Conservation (phyloP, 2,329 filamentous ascomycete species). For the Penicillium sp. region DNA sequence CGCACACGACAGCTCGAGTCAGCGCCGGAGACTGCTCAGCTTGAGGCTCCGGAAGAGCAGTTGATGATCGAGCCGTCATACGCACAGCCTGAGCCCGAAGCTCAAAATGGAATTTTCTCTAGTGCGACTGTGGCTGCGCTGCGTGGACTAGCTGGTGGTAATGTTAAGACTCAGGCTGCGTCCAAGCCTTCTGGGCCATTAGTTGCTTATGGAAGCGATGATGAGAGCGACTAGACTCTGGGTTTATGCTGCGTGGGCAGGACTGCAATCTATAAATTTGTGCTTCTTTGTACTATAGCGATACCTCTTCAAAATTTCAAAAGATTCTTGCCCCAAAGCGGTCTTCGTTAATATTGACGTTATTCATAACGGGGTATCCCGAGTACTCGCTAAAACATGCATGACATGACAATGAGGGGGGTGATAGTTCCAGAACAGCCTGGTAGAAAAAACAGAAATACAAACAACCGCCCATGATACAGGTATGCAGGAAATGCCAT, state of each 20-base stretch:
- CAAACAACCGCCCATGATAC: slow-evolving; percentile 5
- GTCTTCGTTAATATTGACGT: slow-evolving; percentile 13
- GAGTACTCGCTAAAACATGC: slow-evolving; percentile 12
- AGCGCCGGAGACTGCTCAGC: slow-evolving; percentile 58
- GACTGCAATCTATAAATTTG: slow-evolving; percentile 1
- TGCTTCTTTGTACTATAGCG: slow-evolving; percentile 34
- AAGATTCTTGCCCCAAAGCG: slow-evolving; percentile 4
- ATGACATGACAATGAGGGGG: slow-evolving; percentile 13
- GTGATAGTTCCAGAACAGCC: not conserved
- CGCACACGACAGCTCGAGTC: slow-evolving; percentile 70
- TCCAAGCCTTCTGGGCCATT: slow-evolving; percentile 58
- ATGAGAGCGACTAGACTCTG: slow-evolving; percentile 63
- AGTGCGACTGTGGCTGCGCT: slow-evolving; percentile 79
- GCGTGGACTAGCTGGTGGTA: slow-evolving; percentile 53
- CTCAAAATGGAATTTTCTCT: slow-evolving; percentile 69
- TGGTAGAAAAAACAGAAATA: not conserved
- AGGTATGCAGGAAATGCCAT: not conserved
- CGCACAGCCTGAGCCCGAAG: slow-evolving; percentile 33
- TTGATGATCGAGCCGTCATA: slow-evolving; percentile 49
- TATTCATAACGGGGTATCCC: slow-evolving; percentile 24
- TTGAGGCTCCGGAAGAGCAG: slow-evolving; percentile 50
- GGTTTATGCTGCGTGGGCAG: not conserved
- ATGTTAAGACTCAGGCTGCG: slow-evolving; percentile 48
- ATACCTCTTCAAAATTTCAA: slow-evolving; percentile 27
- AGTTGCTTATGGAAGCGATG: slow-evolving; percentile 87